These are phyloP conservation scores for Penicillium sp. DNA, from an alignment of 2,329 filamentous ascomycete genomes.

Conservation along the genomic window DNA sequence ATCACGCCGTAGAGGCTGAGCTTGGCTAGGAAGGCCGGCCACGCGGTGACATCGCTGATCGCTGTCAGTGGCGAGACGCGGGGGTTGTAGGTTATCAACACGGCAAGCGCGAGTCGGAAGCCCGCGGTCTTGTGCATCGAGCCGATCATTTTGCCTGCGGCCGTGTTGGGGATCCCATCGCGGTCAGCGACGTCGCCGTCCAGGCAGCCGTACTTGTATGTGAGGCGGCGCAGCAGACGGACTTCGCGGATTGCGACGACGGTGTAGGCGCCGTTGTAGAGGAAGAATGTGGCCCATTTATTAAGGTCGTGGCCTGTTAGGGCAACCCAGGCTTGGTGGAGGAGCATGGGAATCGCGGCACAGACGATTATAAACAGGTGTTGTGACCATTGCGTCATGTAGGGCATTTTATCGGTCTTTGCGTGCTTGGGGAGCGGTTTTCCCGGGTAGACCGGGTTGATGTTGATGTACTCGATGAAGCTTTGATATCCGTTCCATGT, in stretches of 20 bases:
- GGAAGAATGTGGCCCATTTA: background rate
- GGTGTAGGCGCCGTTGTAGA: slow-evolving; percentile 4
- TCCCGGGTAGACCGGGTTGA: background rate
- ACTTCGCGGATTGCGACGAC: background rate
- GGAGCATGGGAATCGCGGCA: background rate
- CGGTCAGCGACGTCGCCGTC: slow-evolving; percentile 9
- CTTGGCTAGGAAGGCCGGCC: background rate
- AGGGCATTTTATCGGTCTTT: slow-evolving; percentile 7
- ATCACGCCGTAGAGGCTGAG: background rate
- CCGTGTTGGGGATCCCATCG: slow-evolving; percentile 7
- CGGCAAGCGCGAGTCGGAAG: background rate
- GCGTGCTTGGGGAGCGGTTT: background rate
- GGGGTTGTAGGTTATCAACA: slow-evolving; percentile 1
- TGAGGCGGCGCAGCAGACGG: slow-evolving; percentile 3
- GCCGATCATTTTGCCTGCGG: background rate
- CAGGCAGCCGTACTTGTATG: background rate
- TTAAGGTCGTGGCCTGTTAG: background rate
- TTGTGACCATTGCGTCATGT: background rate
- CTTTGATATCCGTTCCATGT: background rate
- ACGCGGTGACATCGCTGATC: background rate
- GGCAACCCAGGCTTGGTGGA: slow-evolving; percentile 1
- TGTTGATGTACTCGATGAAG: background rate
- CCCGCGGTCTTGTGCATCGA: background rate
- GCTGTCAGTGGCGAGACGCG: background rate
- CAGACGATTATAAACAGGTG: slow-evolving; percentile 2